These are phyloP conservation scores for Trichaptum fuscoviolaceum DNA, from an alignment of 768 basidiomycete genomes.

Conservation along the genomic window DNA sequence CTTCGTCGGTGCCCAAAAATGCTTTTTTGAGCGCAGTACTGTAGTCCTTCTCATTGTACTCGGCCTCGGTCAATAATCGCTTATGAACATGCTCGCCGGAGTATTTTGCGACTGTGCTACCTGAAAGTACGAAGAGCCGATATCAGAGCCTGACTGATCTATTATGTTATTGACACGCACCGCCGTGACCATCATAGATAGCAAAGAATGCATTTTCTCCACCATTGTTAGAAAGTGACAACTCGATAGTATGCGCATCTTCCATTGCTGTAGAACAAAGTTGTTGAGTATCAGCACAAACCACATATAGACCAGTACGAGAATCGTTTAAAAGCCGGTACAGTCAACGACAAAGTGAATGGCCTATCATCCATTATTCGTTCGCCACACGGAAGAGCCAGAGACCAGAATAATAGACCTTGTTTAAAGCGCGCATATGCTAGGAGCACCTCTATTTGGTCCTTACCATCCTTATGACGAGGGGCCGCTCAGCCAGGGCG, in stretches of 20 bases:
- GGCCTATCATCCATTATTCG: conserved; percentile 7
- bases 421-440: not conserved
- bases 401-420: not conserved
- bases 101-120: conserved; percentile 78
- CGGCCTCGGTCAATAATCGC: conserved; percentile 65
- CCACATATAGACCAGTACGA: too few species aligned
- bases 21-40: conserved; percentile 77
- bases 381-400: conserved; percentile 7
- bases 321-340: too few species aligned
- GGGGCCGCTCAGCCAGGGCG: not conserved
- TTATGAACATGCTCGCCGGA: conserved; percentile 82
- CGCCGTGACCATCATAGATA: conserved; percentile 98
- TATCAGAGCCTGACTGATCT: conserved; percentile 8
- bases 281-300: conserved; percentile 2
- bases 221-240: conserved; percentile 55
- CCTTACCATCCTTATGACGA: not conserved
- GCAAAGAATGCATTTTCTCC: conserved; percentile 78
- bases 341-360: not conserved
- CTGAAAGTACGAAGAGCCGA: conserved; percentile 31
- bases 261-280: conserved; percentile 76
- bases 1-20: conserved; percentile 93
- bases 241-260: conserved; percentile 79
- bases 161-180: conserved; percentile 36
- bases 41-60: conserved; percentile 67
- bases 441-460: not conserved